These are phyloP conservation scores for Phytophthora rubi DNA, from an alignment of 352 stramenopile genomes.

Conservation along the genomic window DNA sequence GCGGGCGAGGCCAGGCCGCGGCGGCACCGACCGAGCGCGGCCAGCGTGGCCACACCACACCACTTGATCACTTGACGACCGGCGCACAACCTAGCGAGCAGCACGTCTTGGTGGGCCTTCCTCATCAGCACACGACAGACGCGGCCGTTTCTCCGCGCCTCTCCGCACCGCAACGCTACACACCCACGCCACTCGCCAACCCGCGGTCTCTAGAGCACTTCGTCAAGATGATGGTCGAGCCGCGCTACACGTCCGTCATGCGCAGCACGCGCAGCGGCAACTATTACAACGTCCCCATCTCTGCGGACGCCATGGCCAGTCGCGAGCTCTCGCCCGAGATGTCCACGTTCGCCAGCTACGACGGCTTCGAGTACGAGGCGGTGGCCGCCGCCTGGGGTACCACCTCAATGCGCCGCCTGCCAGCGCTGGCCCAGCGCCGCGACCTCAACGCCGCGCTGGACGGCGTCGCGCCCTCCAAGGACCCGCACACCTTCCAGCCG, in stretches of 20 bases:
- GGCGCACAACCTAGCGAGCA: conserved; percentile 11
- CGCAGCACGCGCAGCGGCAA: conserved; percentile 65
- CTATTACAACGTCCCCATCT: conserved; percentile 64
- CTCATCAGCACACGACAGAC: conserved; percentile 23
- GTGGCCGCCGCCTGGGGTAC: conserved; percentile 50
- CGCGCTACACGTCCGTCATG: conserved; percentile 56
- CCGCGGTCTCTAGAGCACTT: conserved; percentile 22
- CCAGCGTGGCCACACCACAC: conserved; percentile 15
- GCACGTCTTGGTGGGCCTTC: conserved; percentile 30
- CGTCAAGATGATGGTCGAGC: conserved; percentile 47
- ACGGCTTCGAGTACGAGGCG: conserved; percentile 30
- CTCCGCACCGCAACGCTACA: conserved; percentile 16
- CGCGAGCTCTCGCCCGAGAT: conserved; percentile 25
- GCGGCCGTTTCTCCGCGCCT: conserved; percentile 9
- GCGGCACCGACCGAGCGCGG: conserved; percentile 5
- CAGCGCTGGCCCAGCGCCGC: conserved; percentile 30
- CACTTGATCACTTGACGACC: conserved; percentile 43
- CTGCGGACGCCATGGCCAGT: conserved; percentile 24
- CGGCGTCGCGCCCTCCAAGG: conserved; percentile 34
- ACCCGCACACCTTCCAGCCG: conserved; percentile 48
- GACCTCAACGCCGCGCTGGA: conserved; percentile 59
- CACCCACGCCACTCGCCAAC: conserved; percentile 24
- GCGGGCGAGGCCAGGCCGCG: conserved; percentile 1
- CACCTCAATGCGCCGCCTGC: conserved; percentile 48
- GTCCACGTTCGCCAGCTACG: conserved; percentile 27